Evolutionary conservation across 495 filamentous ascomycete genomes (phyloP).

Genomic region (Neurospora sp.): DNA sequence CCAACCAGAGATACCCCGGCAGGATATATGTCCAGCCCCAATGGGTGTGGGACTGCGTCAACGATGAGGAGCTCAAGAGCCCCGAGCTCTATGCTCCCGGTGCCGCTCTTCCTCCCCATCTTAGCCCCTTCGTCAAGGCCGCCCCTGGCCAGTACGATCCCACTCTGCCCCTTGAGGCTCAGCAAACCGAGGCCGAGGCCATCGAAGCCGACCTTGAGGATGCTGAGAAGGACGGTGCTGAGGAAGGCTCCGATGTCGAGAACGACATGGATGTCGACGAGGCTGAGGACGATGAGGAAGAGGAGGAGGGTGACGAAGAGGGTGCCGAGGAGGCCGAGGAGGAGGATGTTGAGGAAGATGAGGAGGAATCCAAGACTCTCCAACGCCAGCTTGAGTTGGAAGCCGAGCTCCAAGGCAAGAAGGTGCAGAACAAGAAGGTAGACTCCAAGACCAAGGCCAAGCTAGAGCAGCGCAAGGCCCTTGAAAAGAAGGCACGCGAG

Average conservation of each 20-base stretch:
- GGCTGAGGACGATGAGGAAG: constrained; percentile 37
- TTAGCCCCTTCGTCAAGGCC: constrained; percentile 92
- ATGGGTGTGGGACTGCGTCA: constrained; percentile 96
- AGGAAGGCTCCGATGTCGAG: constrained; percentile 25
- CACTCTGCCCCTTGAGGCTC: constrained; percentile 65
- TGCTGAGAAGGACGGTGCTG: constrained; percentile 31
- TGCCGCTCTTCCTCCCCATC: constrained; percentile 78
- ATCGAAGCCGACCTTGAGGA: constrained; percentile 53
- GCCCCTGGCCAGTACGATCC: constrained; percentile 82
- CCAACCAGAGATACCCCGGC: constrained; percentile 64
- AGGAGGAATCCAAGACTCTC: constrained; percentile 36
- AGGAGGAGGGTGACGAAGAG: constrained; percentile 32
- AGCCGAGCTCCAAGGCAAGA: constrained; percentile 62
- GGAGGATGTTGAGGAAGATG: constrained; percentile 36
- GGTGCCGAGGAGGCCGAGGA: constrained; percentile 34
- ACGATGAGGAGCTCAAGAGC: constrained; percentile 75
- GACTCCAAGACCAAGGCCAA: constrained; percentile 50
- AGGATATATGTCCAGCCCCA: constrained; percentile 91
- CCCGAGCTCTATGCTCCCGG: constrained; percentile 87
- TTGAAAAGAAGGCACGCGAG: constrained; percentile 57
- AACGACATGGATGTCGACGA: constrained; percentile 33
- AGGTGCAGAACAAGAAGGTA: constrained; percentile 29
- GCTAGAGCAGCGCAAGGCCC: constrained; percentile 53
- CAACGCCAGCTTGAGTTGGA: constrained; percentile 79
- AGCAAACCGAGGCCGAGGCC: constrained; percentile 71